Base-by-base conservation (phyloP, 768 basidiomycete species). In the Rossbeevera mucosa region DNA sequence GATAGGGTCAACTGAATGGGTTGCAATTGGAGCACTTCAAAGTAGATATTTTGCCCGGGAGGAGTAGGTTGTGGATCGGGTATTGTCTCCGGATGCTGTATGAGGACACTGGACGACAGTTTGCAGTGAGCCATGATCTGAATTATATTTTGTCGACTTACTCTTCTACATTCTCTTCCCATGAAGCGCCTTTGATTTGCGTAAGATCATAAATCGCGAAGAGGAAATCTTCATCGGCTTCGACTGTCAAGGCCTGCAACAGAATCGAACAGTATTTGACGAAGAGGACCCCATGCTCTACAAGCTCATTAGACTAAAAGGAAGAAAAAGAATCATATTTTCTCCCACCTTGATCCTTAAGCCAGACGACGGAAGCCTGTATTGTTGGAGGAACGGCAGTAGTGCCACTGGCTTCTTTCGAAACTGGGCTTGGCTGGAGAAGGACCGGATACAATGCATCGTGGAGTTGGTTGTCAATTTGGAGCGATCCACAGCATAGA, bases 281-380 rank as follows among this genome's bases (percentile, higher is more conserved):
- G 67, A 96, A 98, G n/a, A 92, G 70, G 8, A 99, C 96, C 16
- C 96, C 96, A 58, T 98, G 96, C n/a, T 87, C 96, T 99, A 49
- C 38, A 12, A 45, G 43, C 14, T 5, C 5, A 4, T 57, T 4
- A 47, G 43, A 38, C 18, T 11, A 38, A 36, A 20, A 50, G 13
- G 12, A 18, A 16, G 16, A 38, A 44, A 33, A 2, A 16, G 33
- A 7, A 36, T 21, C 13, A 36, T 30, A 48, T 18, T 4, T 43
- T 48, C 20, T n/a, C 36, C 63, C 55, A 92, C 95, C 91, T 78
- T 92, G 82, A 64, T 98, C 95, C 61, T 97, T 97, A 51, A 98
- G 74, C 75, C 94, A 85, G 48, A 92, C 83, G 2, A 94, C 74
- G 3, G 93, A 94, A 0, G 80, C 83, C 66, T 98, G 94, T 21